These are phyloP conservation scores for Multifurca ochricompacta DNA, from an alignment of 768 basidiomycete genomes.

Conservation along the genomic window DNA sequence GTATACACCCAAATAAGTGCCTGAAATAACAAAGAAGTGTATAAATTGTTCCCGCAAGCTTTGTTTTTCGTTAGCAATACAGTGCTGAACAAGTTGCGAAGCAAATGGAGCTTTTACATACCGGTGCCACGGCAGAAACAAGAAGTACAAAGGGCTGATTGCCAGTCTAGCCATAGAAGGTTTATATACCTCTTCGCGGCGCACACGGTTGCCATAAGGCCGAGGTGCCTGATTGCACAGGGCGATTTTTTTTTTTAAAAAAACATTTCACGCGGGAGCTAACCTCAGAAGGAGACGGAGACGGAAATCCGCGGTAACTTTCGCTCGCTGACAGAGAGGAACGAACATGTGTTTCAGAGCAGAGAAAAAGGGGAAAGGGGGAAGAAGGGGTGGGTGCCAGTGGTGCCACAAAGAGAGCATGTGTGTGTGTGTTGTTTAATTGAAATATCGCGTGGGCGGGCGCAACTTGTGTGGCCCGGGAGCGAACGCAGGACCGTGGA, in stretches of 20 bases:
- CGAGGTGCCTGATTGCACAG: constrained; percentile 15
- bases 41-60: neutral
- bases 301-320: constrained; percentile 6
- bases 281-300: constrained; percentile 6
- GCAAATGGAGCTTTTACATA: neutral
- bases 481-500: neutral
- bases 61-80: neutral
- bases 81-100: neutral
- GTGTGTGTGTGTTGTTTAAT: neutral
- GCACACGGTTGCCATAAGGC: constrained; percentile 15
- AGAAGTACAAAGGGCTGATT: neutral
- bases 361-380: too few species aligned
- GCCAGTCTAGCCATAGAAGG: neutral
- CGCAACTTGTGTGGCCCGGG: neutral
- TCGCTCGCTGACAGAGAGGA: neutral
- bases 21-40: neutral
- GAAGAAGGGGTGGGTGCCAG: too few species aligned
- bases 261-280: constrained; percentile 15
- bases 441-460: too few species aligned
- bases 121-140: neutral
- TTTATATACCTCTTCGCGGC: constrained; percentile 10
- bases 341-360: neutral
- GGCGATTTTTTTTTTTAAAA: too few species aligned
- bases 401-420: constrained; percentile 11
- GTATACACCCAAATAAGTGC: neutral